phyloP scores from a whole-genome alignment of 2,329 filamentous ascomycete genomes.

The Clonostachys sp. region DNA sequence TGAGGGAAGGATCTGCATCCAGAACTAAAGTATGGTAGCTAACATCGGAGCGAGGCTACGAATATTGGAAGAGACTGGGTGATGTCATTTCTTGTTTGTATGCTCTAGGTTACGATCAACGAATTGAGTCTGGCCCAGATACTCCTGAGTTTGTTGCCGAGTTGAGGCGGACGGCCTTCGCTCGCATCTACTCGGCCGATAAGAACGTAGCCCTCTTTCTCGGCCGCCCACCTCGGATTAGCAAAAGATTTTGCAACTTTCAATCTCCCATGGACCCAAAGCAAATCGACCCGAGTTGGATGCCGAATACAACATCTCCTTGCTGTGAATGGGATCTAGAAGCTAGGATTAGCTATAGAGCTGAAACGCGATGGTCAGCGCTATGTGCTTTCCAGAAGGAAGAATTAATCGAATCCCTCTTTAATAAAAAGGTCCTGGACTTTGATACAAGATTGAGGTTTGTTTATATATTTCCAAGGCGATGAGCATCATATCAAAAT shows the following conservation, averaged over 20 bases:
- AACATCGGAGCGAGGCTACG: too few species aligned
- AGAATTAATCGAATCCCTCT: background rate
- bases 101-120: slow-evolving; percentile 40
- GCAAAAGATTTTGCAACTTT: background rate
- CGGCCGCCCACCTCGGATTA: slow-evolving; percentile 37
- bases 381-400: background rate
- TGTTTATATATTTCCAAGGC: too few species aligned
- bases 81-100: slow-evolving; percentile 38
- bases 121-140: slow-evolving; percentile 16
- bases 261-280: too few species aligned
- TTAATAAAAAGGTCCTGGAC: background rate
- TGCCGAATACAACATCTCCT: too few species aligned
- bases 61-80: slow-evolving; percentile 28
- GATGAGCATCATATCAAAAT: too few species aligned
- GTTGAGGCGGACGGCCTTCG: slow-evolving; percentile 32
- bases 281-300: too few species aligned
- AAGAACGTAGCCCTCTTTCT: slow-evolving; percentile 30
- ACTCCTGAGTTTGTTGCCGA: slow-evolving; percentile 29
- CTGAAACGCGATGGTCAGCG: background rate
- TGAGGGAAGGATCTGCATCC: slow-evolving; percentile 9
- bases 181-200: slow-evolving; percentile 35
- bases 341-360: background rate
- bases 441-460: background rate
- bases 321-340: too few species aligned
- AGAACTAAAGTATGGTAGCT: too few species aligned